These are phyloP conservation scores for Ilyonectria mors-panacis DNA, from an alignment of 2,329 filamentous ascomycete species.

Conservation along the genomic window DNA sequence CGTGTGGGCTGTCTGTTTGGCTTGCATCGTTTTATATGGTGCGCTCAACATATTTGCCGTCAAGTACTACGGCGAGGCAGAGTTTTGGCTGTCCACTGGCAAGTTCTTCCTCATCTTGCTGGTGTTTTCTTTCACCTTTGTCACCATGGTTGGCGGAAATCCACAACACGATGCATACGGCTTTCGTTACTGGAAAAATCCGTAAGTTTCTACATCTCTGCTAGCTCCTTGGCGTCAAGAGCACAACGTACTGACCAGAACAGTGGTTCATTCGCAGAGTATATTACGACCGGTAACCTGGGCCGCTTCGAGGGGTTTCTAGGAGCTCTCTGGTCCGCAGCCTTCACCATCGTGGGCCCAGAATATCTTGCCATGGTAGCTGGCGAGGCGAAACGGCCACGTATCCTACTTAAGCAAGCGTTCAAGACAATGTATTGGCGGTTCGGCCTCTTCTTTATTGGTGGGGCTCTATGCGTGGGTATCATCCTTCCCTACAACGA, in stretches of 20 bases:
- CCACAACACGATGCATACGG: slow-evolving; percentile 23
- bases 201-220: neutral
- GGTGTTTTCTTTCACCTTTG: slow-evolving; percentile 61
- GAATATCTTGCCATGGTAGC: slow-evolving; percentile 44
- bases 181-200: slow-evolving; percentile 25
- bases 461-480: slow-evolving; percentile 53
- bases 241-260: neutral
- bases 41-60: slow-evolving; percentile 49
- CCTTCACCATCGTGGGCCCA: slow-evolving; percentile 41
- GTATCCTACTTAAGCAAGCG: slow-evolving; percentile 46
- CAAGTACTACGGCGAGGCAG: slow-evolving; percentile 64
- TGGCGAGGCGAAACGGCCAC: slow-evolving; percentile 48
- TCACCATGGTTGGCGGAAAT: slow-evolving; percentile 37
- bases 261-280: slow-evolving; percentile 47
- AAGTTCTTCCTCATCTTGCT: slow-evolving; percentile 66
- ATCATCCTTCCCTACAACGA: slow-evolving; percentile 53
- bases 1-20: slow-evolving; percentile 31
- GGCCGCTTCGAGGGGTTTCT: slow-evolving; percentile 73
- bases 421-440: slow-evolving; percentile 48
- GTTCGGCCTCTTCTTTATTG: slow-evolving; percentile 50
- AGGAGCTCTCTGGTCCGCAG: slow-evolving; percentile 29
- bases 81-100: slow-evolving; percentile 64
- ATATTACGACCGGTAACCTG: slow-evolving; percentile 57
- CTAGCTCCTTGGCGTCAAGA: neutral
- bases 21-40: slow-evolving; percentile 23